Conservation (phyloP, 768 basidiomycete species). For the Lactifluus hygrophoroides region DNA sequence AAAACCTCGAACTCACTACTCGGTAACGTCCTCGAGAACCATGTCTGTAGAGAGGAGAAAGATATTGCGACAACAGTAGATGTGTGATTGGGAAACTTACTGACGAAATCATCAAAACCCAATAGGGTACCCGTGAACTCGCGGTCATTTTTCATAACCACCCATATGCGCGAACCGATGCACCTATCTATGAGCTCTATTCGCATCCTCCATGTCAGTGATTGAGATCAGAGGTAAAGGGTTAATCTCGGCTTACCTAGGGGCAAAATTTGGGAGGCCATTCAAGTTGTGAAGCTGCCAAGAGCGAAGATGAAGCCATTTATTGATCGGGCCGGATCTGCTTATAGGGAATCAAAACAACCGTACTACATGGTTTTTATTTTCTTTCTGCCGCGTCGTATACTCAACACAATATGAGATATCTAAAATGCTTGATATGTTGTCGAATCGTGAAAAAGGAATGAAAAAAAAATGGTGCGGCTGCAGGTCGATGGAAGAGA, state of each 20-base stretch:
- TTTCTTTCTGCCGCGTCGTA: slow-evolving; percentile 5
- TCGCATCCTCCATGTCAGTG: neutral
- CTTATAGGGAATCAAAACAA: neutral
- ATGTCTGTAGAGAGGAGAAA: slow-evolving; percentile 46
- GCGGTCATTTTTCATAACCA: slow-evolving; percentile 95
- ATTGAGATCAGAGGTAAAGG: neutral
- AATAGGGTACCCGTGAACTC: slow-evolving; percentile 94
- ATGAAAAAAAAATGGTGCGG: neutral
- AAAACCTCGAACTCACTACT: slow-evolving; percentile 58
- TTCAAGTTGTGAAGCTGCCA: slow-evolving; percentile 26
- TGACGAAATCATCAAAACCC: slow-evolving; percentile 99
- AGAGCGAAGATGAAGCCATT: neutral
- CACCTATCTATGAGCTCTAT: slow-evolving; percentile 94
- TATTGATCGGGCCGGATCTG: slow-evolving; percentile 4
- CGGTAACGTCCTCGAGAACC: slow-evolving; percentile 93
- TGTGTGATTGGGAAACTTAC: slow-evolving; percentile 48
- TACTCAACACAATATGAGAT: slow-evolving; percentile 14
- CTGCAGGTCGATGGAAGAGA: slow-evolving; percentile 4
- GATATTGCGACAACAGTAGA: neutral
- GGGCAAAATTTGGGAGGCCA: slow-evolving; percentile 94
- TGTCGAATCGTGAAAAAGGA: slow-evolving; percentile 11
- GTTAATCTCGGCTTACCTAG: slow-evolving; percentile 45
- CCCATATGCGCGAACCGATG: slow-evolving; percentile 95
- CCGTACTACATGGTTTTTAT: slow-evolving; percentile 8
- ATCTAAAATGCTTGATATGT: slow-evolving; percentile 20